phyloP scores from a whole-genome alignment of 2,329 filamentous ascomycete genomes.

The Neobulgaria alba region DNA sequence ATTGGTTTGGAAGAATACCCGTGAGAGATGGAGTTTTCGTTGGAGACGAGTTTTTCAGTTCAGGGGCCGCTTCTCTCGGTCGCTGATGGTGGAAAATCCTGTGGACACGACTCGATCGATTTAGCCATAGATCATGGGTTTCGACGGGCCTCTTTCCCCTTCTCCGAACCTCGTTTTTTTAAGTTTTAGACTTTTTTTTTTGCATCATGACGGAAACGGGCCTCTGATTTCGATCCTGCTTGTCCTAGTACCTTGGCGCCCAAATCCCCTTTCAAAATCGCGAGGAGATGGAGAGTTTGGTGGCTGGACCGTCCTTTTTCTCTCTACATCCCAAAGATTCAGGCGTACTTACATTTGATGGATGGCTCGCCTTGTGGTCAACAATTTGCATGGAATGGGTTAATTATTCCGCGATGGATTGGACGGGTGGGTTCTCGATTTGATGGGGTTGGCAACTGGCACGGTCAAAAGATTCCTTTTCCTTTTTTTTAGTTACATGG shows the following conservation, averaged over 20 bases:
- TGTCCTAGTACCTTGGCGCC: slow-evolving; percentile 26
- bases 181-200: slow-evolving; percentile 27
- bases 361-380: slow-evolving; percentile 26
- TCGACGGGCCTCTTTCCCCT: slow-evolving; percentile 18
- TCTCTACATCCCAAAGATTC: slow-evolving; percentile 28
- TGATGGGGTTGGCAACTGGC: too few relatives aligned
- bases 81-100: slow-evolving; percentile 14
- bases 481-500: slow-evolving; percentile 20
- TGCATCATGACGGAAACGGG: slow-evolving; percentile 26
- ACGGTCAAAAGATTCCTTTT: slow-evolving; percentile 29
- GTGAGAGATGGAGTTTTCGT: slow-evolving; percentile 23
- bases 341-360: slow-evolving; percentile 29
- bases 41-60: slow-evolving; percentile 19
- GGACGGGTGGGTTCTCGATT: slow-evolving; percentile 23
- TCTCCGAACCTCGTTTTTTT: slow-evolving; percentile 23
- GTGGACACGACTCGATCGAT: slow-evolving; percentile 18
- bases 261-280: slow-evolving; percentile 22
- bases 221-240: slow-evolving; percentile 28
- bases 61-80: slow-evolving; percentile 18
- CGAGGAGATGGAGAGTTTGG: slow-evolving; percentile 23
- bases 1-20: slow-evolving; percentile 28
- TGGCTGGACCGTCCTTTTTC: slow-evolving; percentile 29
- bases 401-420: slow-evolving; percentile 24
- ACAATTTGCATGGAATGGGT: slow-evolving; percentile 29
- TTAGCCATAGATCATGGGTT: slow-evolving; percentile 18